A percentile compares a stretch with the other conserved stretches of the same genome.
Conservation (phyloP, 352 stramenopile genomes). For the Phytophthora agathidicida region DNA sequence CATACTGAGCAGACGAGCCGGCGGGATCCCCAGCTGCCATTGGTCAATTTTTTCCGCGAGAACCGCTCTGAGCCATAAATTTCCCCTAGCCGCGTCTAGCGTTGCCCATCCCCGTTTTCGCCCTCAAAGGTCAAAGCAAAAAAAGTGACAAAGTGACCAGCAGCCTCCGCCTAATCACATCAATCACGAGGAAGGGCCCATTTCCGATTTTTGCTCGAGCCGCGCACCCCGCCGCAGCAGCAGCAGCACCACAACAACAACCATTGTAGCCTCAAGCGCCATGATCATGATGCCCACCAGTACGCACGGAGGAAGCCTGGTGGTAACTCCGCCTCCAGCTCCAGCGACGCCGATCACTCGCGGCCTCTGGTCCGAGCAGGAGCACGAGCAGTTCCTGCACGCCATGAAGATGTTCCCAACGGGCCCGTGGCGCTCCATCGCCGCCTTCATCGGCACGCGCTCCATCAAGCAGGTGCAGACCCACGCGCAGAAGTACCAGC, state of each 20-base stretch:
- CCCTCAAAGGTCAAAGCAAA: slow-evolving; percentile 21
- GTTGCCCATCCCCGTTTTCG: slow-evolving; percentile 27
- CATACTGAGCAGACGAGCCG: slow-evolving; percentile 33
- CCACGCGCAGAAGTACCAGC: slow-evolving; percentile 87
- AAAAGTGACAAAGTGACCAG: slow-evolving; percentile 40
- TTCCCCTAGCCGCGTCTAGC: slow-evolving; percentile 24
- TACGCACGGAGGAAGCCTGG: slow-evolving; percentile 23
- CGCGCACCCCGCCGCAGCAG: slow-evolving; percentile 21
- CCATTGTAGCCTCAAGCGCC: slow-evolving; percentile 8
- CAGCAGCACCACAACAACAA: slow-evolving; percentile 19
- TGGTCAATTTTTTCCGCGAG: slow-evolving; percentile 32
- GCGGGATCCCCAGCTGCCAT: slow-evolving; percentile 35
- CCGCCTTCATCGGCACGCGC: slow-evolving; percentile 74
- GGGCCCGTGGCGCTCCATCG: slow-evolving; percentile 77
- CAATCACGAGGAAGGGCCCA: slow-evolving; percentile 35
- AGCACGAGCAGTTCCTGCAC: slow-evolving; percentile 85
- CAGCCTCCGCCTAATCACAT: slow-evolving; percentile 33
- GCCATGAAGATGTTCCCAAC: slow-evolving; percentile 83
- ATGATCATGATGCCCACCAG: slow-evolving; percentile 43
- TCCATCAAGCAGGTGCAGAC: slow-evolving; percentile 88
- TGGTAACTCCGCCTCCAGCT: slow-evolving; percentile 22
- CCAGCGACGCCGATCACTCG: slow-evolving; percentile 49
- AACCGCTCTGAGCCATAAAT: slow-evolving; percentile 36
- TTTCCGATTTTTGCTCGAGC: slow-evolving; percentile 43
- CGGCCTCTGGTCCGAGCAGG: slow-evolving; percentile 74